phyloP scores from a whole-genome alignment of 495 filamentous ascomycete species.

The Cercophora samala region DNA sequence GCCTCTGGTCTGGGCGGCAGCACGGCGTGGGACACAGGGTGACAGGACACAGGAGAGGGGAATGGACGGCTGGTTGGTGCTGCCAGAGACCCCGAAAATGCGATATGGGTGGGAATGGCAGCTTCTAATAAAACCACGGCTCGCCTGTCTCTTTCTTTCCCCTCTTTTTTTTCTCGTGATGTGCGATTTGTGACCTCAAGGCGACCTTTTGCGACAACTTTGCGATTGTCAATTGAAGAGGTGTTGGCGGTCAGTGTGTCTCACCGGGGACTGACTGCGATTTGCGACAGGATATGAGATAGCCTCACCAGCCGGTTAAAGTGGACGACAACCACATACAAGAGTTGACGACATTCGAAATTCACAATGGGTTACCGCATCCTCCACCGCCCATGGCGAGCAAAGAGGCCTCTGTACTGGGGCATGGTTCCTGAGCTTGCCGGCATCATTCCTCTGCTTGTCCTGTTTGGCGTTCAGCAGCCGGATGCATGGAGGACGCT shows the following conservation, averaged over 20 bases:
- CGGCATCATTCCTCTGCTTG: constrained; percentile 65
- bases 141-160: background rate
- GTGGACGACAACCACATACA: background rate
- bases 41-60: constrained; percentile 2
- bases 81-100: background rate
- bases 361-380: constrained; percentile 43
- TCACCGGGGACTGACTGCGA: background rate
- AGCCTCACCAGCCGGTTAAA: background rate
- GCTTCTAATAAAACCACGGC: background rate
- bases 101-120: background rate
- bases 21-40: background rate
- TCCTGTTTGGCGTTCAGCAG: constrained; percentile 76
- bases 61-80: background rate
- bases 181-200: background rate
- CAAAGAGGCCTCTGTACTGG: constrained; percentile 58
- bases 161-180: background rate
- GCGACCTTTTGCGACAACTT: background rate
- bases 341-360: background rate
- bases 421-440: constrained; percentile 69
- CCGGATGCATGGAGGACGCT: constrained; percentile 75
- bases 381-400: constrained; percentile 59
- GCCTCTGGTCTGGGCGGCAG: constrained; percentile 28
- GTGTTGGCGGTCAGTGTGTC: background rate
- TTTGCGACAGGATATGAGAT: background rate
- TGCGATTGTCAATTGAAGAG: background rate